Conservation (phyloP, 179 eudicot species). For the Patellifolia procumbens region DNA sequence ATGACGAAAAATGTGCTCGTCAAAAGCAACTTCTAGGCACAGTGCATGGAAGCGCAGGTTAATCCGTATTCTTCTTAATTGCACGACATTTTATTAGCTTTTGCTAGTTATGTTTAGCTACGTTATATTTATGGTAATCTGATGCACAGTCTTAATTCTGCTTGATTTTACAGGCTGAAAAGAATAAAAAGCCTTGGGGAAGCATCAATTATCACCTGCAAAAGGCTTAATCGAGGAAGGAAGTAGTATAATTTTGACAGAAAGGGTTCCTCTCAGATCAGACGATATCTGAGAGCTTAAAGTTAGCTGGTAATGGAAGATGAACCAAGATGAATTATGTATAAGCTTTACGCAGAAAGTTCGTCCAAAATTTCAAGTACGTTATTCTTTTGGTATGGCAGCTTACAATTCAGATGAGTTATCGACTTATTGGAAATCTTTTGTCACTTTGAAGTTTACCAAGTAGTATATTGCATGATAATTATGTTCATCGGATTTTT, state of each 20-base stretch:
- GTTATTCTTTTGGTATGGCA: neutral
- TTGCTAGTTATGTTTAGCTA: neutral
- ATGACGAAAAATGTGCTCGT: slow-evolving; percentile 65
- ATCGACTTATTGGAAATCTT: neutral
- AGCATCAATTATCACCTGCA: slow-evolving; percentile 90
- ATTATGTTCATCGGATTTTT: too few relatives aligned
- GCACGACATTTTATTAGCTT: neutral
- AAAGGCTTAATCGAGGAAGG: slow-evolving; percentile 81
- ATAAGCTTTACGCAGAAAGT: slow-evolving; percentile 3
- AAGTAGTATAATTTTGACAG: slow-evolving; percentile 38
- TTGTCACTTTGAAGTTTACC: too few relatives aligned
- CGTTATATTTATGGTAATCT: neutral
- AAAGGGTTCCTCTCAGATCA: neutral
- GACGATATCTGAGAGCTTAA: neutral
- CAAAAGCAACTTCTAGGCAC: slow-evolving; percentile 65
- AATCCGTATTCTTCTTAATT: neutral
- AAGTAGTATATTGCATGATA: too few relatives aligned
- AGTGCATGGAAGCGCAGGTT: slow-evolving; percentile 94
- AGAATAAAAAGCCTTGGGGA: slow-evolving; percentile 67
- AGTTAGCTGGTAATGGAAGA: neutral
- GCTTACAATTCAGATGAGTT: neutral
- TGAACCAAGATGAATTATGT: neutral
- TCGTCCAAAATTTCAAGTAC: neutral
- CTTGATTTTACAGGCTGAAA: slow-evolving; percentile 45
- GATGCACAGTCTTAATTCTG: neutral